These are phyloP conservation scores for Fusarium irregulare DNA, from an alignment of 2,329 filamentous ascomycete species.

Conservation along the genomic window DNA sequence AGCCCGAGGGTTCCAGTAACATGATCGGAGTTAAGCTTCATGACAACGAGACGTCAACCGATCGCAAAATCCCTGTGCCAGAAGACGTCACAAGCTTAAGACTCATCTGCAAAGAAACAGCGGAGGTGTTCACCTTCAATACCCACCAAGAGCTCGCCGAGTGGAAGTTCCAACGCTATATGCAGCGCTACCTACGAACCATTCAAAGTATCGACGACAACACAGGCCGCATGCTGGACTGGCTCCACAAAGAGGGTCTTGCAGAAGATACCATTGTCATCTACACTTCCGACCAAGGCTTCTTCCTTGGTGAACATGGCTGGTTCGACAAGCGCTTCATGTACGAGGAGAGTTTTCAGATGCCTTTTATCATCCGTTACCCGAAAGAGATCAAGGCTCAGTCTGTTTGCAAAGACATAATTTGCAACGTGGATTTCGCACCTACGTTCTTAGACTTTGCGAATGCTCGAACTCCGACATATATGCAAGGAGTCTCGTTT, in stretches of 20 bases:
- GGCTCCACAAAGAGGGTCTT: conserved; percentile 55
- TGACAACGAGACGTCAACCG: conserved; percentile 15
- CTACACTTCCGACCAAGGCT: conserved; percentile 67
- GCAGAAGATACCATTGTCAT: conserved; percentile 61
- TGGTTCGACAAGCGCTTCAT: conserved; percentile 70
- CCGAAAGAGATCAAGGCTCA: conserved; percentile 55
- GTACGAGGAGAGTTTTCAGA: conserved; percentile 68
- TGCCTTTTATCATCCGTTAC: conserved; percentile 64
- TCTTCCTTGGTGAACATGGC: conserved; percentile 67
- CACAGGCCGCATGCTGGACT: conserved; percentile 61
- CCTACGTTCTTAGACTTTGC: conserved; percentile 62
- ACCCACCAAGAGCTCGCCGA: conserved; percentile 56
- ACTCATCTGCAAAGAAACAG: conserved; percentile 61
- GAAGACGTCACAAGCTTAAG: conserved; percentile 29
- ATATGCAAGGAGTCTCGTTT: conserved; percentile 65
- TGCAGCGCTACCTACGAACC: conserved; percentile 65
- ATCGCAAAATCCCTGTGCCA: conserved; percentile 45
- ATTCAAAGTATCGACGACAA: conserved; percentile 66
- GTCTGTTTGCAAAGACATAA: conserved; percentile 58
- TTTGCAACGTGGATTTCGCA: conserved; percentile 67
- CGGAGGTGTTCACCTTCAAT: conserved; percentile 59
- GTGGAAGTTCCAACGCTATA: conserved; percentile 68
- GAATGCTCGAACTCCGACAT: conserved; percentile 54
- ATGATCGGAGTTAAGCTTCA: conserved; percentile 50
- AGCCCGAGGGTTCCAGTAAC: conserved; percentile 59